Base-by-base conservation (phyloP, 805 yeast species). In the Tetrapisispora namnaoensis region DNA sequence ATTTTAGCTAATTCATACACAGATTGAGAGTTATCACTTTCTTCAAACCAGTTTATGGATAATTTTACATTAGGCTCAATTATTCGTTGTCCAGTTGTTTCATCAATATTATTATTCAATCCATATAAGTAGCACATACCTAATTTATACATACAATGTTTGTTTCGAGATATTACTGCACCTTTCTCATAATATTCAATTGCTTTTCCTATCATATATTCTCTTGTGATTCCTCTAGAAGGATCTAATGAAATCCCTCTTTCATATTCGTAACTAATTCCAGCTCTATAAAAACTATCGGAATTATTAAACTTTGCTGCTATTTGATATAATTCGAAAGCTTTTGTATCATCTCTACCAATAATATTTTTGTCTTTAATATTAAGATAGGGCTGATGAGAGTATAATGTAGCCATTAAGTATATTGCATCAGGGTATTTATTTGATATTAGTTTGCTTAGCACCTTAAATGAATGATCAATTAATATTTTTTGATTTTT, bases 111-210 rank as follows among this genome's bases (percentile, higher is more conserved):
- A 9, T 62, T 71, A 22, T 69, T 67, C 2, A 74, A 58, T 2
- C 83, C 83, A 17, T 77, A 71, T 17, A 82, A 69, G 54, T 75
- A 70, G 42, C 81, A 71, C 77, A 81, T 76, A 6, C 89, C 93
- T 17, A 84, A 66, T 63, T 83, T 82, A 66, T 82, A 83, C 86
- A 83, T 82, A 21, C 88, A 80, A 14, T 80, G 74, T 3, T 76
- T 46, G 45, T 63, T 77, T 53, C 77, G 79, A 5, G 83, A 83
- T 21, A 74, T 62, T n/a, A 71, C 65, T 2, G 90, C 86, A 0
- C 88, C 86, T 43, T 71, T 68, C 35, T 71, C 69, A 64, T 79
- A 83, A 67, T 75, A 79, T 14, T 67, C 57, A 24, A 79, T 64
- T 10, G 88, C 80, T 50, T 71, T 47, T 17, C 37, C 28, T 2